phyloP scores from a whole-genome alignment of 2,329 filamentous ascomycete genomes.

The Colletotrichum scovillei region DNA sequence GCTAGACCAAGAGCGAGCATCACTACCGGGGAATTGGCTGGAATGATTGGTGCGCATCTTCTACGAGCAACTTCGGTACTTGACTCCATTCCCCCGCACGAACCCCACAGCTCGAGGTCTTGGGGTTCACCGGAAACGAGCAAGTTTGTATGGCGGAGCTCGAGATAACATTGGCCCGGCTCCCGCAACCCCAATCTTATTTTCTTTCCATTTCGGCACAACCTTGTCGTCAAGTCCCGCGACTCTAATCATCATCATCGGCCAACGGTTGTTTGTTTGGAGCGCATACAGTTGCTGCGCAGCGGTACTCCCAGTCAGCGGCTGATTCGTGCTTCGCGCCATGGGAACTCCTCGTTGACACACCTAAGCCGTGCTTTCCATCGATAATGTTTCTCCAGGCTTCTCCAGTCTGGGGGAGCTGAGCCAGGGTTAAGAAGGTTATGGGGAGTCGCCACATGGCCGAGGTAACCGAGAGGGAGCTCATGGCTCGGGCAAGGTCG shows the following conservation, averaged over 20 bases:
- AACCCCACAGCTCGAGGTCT: conserved; percentile 6
- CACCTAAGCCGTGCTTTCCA: neutral
- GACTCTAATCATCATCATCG: neutral
- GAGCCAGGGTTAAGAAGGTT: neutral
- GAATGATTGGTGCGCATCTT: conserved; percentile 30
- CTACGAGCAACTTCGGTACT: neutral
- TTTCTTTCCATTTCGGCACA: conserved; percentile 9
- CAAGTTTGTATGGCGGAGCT: neutral
- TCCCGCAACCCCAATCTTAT: conserved; percentile 6
- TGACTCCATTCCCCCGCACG: conserved; percentile 26
- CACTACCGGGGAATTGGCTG: neutral
- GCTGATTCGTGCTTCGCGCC: neutral
- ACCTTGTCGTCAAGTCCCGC: neutral
- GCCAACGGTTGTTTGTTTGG: conserved; percentile 18
- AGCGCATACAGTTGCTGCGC: conserved; percentile 17
- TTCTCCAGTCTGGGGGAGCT: conserved; percentile 3
- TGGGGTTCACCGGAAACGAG: conserved; percentile 8
- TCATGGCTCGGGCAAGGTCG: conserved; percentile 18
- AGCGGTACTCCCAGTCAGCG: neutral
- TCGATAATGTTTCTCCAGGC: neutral
- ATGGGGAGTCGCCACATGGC: conserved; percentile 21
- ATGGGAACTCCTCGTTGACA: neutral
- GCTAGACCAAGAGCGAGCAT: conserved; percentile 1
- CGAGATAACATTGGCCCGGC: conserved; percentile 33
- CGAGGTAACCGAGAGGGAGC: conserved; percentile 27